phyloP scores from a whole-genome alignment of 805 yeast species.

The Lipomyces lipofer region DNA sequence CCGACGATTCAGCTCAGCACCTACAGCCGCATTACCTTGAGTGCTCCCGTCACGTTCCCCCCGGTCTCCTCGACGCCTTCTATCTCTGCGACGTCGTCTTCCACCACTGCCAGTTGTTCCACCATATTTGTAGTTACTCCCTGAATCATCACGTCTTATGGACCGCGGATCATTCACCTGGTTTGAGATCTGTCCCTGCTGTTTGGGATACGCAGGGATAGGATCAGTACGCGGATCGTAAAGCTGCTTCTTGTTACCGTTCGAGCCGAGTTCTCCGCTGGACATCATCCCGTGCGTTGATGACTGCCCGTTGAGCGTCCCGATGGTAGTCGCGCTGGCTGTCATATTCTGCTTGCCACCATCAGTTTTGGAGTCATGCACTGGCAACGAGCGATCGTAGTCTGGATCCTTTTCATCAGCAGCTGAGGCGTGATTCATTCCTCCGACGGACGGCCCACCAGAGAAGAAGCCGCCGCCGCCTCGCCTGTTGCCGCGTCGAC shows the following conservation, averaged over 20 bases:
- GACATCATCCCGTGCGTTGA: neutral
- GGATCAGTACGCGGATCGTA: slow-evolving; percentile 27
- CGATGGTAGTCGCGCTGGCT: neutral
- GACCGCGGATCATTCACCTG: no score
- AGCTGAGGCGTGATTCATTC: neutral
- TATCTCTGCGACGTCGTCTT: slow-evolving; percentile 5
- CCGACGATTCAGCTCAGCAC: neutral
- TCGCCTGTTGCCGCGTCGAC: slow-evolving; percentile 8
- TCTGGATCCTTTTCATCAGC: slow-evolving; percentile 23
- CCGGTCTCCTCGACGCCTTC: slow-evolving; percentile 15
- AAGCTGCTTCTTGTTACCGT: slow-evolving; percentile 12
- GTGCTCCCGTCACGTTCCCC: neutral
- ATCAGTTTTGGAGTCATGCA: neutral
- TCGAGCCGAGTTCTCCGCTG: slow-evolving; percentile 2
- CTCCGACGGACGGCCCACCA: neutral
- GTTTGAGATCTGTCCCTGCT: neutral
- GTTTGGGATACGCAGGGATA: slow-evolving; percentile 17
- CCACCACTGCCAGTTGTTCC: neutral
- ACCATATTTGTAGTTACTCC: neutral
- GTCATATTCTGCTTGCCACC: neutral
- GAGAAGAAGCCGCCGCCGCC: neutral
- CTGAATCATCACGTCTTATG: neutral
- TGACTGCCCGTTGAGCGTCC: neutral
- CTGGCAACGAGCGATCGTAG: slow-evolving; percentile 27
- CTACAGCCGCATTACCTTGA: neutral